A percentile compares a stretch with the other conserved stretches of the same genome.
Evolutionary conservation across 805 yeast species (phyloP).

Genomic region (Hanseniaspora occidentalis): DNA sequence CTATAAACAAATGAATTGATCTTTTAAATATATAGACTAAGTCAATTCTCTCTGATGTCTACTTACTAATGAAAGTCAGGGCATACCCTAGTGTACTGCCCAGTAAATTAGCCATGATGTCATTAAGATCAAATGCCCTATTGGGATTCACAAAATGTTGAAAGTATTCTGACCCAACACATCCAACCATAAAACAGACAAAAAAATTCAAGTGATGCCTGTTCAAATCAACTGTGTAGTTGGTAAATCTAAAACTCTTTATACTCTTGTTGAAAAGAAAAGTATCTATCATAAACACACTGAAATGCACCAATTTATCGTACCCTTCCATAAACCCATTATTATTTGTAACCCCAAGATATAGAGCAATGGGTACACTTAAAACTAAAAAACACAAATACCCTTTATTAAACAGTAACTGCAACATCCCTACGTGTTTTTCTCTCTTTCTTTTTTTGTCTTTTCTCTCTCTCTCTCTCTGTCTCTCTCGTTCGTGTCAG

Average conservation of each 20-base stretch:
- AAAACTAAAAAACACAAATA: slow-evolving; percentile 10
- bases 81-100: slow-evolving; percentile 14
- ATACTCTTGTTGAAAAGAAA: slow-evolving; percentile 31
- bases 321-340: slow-evolving; percentile 19
- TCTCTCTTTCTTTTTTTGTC: too few species aligned
- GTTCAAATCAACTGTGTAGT: background rate
- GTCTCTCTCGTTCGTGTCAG: too few species aligned
- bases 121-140: slow-evolving; percentile 37
- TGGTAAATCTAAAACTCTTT: background rate
- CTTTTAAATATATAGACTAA: background rate
- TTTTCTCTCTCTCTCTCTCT: too few species aligned
- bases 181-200: slow-evolving; percentile 34
- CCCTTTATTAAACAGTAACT: slow-evolving; percentile 8
- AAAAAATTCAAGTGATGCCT: slow-evolving; percentile 24
- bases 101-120: slow-evolving; percentile 28
- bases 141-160: slow-evolving; percentile 33
- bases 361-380: slow-evolving; percentile 10
- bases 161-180: slow-evolving; percentile 37
- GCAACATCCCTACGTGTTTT: background rate
- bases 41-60: too few species aligned
- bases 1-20: slow-evolving; percentile 4
- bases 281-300: slow-evolving; percentile 35
- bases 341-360: slow-evolving; percentile 1
- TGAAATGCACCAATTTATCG: slow-evolving; percentile 41
- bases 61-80: background rate